Percentiles rank a stretch among this genome's conserved stretches.
phyloP scores from a whole-genome alignment of 495 filamentous ascomycete genomes.

The Podospora tetraspora region DNA sequence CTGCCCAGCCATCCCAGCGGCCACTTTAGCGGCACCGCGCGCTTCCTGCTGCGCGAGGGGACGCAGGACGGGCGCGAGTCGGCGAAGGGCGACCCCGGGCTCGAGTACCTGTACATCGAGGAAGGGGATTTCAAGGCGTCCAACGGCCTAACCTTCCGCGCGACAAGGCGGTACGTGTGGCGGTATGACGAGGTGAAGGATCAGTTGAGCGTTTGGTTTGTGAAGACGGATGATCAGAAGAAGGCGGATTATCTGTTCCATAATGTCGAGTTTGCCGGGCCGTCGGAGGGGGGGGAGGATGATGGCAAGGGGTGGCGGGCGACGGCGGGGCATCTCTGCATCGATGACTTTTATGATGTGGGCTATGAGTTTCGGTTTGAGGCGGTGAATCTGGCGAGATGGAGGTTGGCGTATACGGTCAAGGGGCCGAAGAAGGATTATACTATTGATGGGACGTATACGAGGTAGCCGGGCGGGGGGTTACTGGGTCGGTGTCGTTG shows the following conservation, averaged over 20 bases:
- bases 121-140: conserved; percentile 52
- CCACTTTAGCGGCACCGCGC: conserved; percentile 54
- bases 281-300: conserved; percentile 4
- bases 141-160: conserved; percentile 42
- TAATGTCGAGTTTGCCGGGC: conserved; percentile 40
- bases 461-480: conserved; percentile 16
- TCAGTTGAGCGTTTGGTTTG: conserved; percentile 62
- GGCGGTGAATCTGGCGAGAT: conserved; percentile 47
- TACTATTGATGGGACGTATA: conserved; percentile 48
- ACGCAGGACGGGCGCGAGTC: conserved; percentile 43
- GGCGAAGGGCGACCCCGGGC: conserved; percentile 33
- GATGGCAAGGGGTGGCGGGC: conserved; percentile 47
- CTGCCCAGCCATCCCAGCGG: conserved; percentile 53
- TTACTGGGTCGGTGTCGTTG: background rate
- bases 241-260: conserved; percentile 65
- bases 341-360: conserved; percentile 59
- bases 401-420: conserved; percentile 56
- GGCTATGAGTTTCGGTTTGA: conserved; percentile 56
- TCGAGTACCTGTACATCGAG: conserved; percentile 67
- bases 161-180: conserved; percentile 52
- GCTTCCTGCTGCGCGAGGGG: conserved; percentile 54
- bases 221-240: conserved; percentile 49
- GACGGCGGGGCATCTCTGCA: conserved; percentile 56
- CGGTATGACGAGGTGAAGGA: conserved; percentile 52
- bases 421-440: conserved; percentile 67